A percentile compares a stretch with the other conserved stretches of the same genome.
phyloP scores from a whole-genome alignment of 2,329 filamentous ascomycete species.

The Fusarium brachygibbosum region DNA sequence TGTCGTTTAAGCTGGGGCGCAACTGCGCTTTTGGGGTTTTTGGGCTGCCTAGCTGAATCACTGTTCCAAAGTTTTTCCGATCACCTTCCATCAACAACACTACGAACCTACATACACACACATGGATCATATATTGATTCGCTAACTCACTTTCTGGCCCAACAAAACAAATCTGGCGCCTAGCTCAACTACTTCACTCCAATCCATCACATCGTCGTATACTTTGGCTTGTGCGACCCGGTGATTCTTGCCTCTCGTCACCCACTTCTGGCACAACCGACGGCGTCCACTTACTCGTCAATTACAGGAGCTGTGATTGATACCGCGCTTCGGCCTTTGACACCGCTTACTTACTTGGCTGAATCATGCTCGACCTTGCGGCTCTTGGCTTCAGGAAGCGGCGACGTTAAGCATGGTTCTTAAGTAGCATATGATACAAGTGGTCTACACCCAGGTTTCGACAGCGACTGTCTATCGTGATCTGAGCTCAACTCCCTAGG shows the following conservation, averaged over 20 bases:
- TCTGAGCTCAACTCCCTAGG: slow-evolving; percentile 20
- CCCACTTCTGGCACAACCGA: neutral
- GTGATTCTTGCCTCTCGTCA: neutral
- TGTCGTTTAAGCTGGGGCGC: neutral
- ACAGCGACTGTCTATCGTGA: slow-evolving; percentile 8
- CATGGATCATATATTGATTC: neutral
- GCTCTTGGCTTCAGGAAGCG: slow-evolving; percentile 43
- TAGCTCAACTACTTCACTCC: neutral
- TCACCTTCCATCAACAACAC: slow-evolving; percentile 23
- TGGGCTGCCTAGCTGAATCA: neutral
- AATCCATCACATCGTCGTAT: neutral
- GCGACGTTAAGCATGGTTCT: slow-evolving; percentile 45
- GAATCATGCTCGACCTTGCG: slow-evolving; percentile 42
- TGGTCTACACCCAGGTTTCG: slow-evolving; percentile 25
- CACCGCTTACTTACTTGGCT: slow-evolving; percentile 15
- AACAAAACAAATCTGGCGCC: neutral
- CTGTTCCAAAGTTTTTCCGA: slow-evolving; percentile 35
- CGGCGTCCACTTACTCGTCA: neutral
- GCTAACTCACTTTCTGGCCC: neutral
- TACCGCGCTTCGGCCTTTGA: slow-evolving; percentile 12
- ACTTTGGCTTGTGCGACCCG: neutral
- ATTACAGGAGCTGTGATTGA: slow-evolving; percentile 7
- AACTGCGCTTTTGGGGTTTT: slow-evolving; percentile 6
- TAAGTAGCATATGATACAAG: slow-evolving; percentile 35
- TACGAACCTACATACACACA: slow-evolving; percentile 3